Base-by-base conservation (phyloP, 2,329 filamentous ascomycete species). In the Fusarium torulosum region DNA sequence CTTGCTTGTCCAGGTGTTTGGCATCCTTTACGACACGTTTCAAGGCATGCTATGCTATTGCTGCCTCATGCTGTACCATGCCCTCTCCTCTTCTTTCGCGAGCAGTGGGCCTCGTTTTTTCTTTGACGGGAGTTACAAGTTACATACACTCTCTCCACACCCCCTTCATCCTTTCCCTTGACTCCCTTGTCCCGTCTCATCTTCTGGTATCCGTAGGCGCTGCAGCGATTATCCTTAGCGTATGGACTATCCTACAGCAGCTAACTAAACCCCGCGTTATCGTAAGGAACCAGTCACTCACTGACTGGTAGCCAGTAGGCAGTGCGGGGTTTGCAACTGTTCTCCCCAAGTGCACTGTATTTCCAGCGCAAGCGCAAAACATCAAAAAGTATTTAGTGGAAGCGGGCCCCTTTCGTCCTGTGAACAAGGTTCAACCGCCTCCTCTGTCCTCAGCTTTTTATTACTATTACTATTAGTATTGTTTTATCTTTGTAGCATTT, bases 371-470 rank as follows among this genome's bases (percentile, higher is more conserved):
- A 31, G 37, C n/a, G 35, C n/a, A 25, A 44, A 25, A 15, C 13
- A 29, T 31, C 8, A n/a, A 14, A 21, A 38, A 61, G 60, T 69
- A 69, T 69, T 70, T 69, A 69, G 67, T 67, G 59, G 67, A 68
- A 54, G 68, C 56, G 53, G 58, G 57, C 59, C 66, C 64, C 69
- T 66, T 64, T 45, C 42, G 25, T 52, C 19, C 7, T 23, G n/a
- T 38, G 52, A 58, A 58, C 53, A 66, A 59, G 60, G 60, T 58
- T 58, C 40, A 41, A n/a, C 27, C 52, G 58, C 21, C 41, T 33
- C 41, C 14, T 46, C 42, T 25, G 25, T 45, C 44, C 20, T 61
- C 47, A 38, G 23, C 19, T 20, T 31, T 45, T 60, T 40, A 23
- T 29, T 19, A 19, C 52, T 52, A n/a, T 50, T 33, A 37, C 41